These are phyloP conservation scores for Zopfia rhizophila DNA, from an alignment of 2,329 filamentous ascomycete species.

Conservation along the genomic window DNA sequence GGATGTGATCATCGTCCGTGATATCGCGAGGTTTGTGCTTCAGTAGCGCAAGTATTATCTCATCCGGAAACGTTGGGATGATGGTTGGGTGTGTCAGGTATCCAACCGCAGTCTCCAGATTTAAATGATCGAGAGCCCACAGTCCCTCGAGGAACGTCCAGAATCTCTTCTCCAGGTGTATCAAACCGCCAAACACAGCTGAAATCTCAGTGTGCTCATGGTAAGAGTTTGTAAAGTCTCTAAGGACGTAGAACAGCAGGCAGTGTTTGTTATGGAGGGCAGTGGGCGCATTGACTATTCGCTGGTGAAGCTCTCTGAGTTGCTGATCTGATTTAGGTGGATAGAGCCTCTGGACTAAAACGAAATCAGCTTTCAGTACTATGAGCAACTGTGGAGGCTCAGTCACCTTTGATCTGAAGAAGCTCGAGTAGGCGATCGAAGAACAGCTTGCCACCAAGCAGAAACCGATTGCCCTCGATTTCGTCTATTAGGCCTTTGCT, in stretches of 20 bases:
- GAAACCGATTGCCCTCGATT: slow-evolving; percentile 74
- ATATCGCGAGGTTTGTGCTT: slow-evolving; percentile 60
- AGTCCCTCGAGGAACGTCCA: slow-evolving; percentile 83
- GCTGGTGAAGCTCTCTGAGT: slow-evolving; percentile 75
- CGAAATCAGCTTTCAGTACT: background rate
- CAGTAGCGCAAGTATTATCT: slow-evolving; percentile 78
- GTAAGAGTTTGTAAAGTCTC: slow-evolving; percentile 70
- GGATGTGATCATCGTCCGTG: slow-evolving; percentile 60
- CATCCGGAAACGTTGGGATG: slow-evolving; percentile 82
- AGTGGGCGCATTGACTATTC: slow-evolving; percentile 72
- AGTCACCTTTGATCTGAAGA: slow-evolving; percentile 75
- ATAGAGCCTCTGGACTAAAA: slow-evolving; percentile 60
- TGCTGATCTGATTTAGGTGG: slow-evolving; percentile 76
- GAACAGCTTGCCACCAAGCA: slow-evolving; percentile 76
- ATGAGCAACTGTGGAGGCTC: background rate
- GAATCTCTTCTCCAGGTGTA: slow-evolving; percentile 78
- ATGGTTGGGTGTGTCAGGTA: slow-evolving; percentile 83
- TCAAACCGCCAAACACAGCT: slow-evolving; percentile 69
- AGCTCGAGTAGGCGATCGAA: slow-evolving; percentile 80
- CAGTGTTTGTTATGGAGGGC: slow-evolving; percentile 82
- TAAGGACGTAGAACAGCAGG: slow-evolving; percentile 83
- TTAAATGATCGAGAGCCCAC: slow-evolving; percentile 79
- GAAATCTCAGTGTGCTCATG: slow-evolving; percentile 61
- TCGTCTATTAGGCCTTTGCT: slow-evolving; percentile 57
- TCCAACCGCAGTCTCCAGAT: slow-evolving; percentile 74